A percentile compares a stretch with the other conserved stretches of the same genome.
phyloP scores from a whole-genome alignment of 2,329 filamentous ascomycete species.

The Aspergillus japonicus region DNA sequence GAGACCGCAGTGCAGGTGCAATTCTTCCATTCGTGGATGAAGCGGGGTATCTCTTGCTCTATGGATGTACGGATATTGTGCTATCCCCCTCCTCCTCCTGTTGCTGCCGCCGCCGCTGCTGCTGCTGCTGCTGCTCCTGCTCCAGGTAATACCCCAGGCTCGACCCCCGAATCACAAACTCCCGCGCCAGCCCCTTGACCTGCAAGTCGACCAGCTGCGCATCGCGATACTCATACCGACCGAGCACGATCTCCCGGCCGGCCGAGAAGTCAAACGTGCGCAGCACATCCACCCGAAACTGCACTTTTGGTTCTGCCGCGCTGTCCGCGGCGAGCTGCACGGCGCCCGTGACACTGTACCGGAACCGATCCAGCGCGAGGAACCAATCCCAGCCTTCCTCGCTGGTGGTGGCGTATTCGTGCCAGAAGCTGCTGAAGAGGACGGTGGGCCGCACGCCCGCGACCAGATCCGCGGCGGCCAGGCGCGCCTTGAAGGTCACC shows the following conservation, averaged over 20 bases:
- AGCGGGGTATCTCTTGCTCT: background rate
- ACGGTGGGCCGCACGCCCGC: background rate
- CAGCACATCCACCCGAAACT: slow-evolving; percentile 1
- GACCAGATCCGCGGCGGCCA: background rate
- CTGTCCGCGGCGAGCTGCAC: background rate
- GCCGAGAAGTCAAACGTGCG: slow-evolving; percentile 2
- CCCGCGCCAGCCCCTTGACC: slow-evolving; percentile 1
- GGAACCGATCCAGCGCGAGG: background rate
- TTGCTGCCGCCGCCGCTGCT: background rate
- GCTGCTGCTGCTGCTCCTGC: background rate
- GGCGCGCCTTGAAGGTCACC: background rate
- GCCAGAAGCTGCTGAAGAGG: slow-evolving; percentile 6
- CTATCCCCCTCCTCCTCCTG: no score
- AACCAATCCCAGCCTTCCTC: slow-evolving; percentile 10
- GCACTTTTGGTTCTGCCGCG: background rate
- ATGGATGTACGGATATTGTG: background rate
- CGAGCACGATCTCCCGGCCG: background rate
- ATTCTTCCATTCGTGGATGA: background rate
- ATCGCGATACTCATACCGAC: background rate
- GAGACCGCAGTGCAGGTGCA: background rate
- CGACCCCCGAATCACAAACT: slow-evolving; percentile 5
- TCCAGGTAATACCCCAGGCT: background rate
- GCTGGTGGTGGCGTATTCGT: slow-evolving; percentile 1
- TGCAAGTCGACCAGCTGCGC: background rate
- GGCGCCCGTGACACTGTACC: slow-evolving; percentile 3